Evolutionary conservation across 176 grass and related monocot species (phyloP).

Genomic region (Oryza brachyantha): DNA sequence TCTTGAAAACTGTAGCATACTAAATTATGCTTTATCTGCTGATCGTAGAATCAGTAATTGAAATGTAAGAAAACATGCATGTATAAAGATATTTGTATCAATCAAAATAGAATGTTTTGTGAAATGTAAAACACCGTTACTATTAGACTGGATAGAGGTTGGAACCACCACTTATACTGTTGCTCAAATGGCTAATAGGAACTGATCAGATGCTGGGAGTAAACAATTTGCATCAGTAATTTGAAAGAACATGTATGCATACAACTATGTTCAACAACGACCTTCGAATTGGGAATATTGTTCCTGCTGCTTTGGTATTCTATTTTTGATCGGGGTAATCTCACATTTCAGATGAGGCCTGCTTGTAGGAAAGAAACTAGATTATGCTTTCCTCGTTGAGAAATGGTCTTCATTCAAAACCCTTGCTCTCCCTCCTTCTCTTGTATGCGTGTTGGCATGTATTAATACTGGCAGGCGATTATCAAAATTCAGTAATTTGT

Average conservation of each 20-base stretch:
- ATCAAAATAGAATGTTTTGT: not conserved
- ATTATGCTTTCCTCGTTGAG: conserved; percentile 4
- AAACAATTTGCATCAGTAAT: not conserved
- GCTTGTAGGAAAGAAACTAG: not conserved
- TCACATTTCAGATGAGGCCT: not conserved
- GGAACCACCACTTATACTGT: too few species aligned
- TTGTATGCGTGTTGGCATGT: not conserved
- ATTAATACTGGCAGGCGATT: not conserved
- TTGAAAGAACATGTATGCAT: not conserved
- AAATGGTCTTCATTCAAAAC: not conserved
- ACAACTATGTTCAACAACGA: not conserved
- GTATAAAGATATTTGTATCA: not conserved
- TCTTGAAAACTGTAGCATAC: not conserved
- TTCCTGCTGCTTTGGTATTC: not conserved
- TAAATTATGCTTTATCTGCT: not conserved
- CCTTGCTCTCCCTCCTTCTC: not conserved
- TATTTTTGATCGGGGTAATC: not conserved
- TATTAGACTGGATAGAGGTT: not conserved
- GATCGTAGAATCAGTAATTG: not conserved
- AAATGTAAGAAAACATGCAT: not conserved
- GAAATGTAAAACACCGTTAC: not conserved
- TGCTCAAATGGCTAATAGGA: not conserved
- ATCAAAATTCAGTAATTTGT: not conserved
- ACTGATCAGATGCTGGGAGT: not conserved
- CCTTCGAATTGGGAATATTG: not conserved